Conservation (phyloP, 2,329 filamentous ascomycete species). For the Fusarium poae region DNA sequence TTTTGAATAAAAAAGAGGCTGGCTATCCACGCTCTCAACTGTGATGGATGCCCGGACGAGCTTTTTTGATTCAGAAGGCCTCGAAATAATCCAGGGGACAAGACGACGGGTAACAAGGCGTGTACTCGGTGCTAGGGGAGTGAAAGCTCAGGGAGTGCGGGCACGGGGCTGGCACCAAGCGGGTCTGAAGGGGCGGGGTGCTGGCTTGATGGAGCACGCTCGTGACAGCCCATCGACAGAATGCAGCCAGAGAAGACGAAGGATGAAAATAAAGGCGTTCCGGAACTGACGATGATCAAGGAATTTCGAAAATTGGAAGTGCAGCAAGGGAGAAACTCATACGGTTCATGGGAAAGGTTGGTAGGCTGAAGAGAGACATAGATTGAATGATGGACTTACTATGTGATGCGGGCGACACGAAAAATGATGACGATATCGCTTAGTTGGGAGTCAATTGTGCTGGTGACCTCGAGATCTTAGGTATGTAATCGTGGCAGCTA, state of each 20-base stretch:
- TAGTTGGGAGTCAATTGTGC: conserved; percentile 34
- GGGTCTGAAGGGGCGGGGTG: conserved; percentile 52
- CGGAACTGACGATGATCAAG: conserved; percentile 5
- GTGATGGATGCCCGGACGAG: conserved; percentile 27
- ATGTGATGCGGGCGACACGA: conserved; percentile 18
- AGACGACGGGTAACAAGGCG: conserved; percentile 35
- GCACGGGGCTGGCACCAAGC: conserved; percentile 49
- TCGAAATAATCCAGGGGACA: conserved; percentile 34
- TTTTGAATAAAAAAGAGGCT: conserved; percentile 31
- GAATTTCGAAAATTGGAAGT: neutral
- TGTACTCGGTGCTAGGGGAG: conserved; percentile 45
- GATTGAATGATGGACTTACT: conserved; percentile 38
- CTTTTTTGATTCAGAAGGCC: conserved; percentile 20
- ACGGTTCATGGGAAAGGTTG: conserved; percentile 9
- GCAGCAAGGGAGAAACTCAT: conserved; percentile 1
- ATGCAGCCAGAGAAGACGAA: conserved; percentile 33
- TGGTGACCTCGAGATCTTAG: conserved; percentile 42
- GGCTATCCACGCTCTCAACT: conserved; percentile 33
- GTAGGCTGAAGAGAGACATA: conserved; percentile 13
- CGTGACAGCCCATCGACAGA: conserved; percentile 50
- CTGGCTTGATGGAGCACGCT: conserved; percentile 51
- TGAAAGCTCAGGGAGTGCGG: conserved; percentile 43
- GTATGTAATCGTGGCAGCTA: conserved; percentile 38
- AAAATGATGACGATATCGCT: conserved; percentile 45
- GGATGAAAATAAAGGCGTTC: conserved; percentile 21